Evolutionary conservation across 495 filamentous ascomycete species (phyloP), one percentile per base, ranked within the genome.

Genomic region (Penicillium desertorum): DNA sequence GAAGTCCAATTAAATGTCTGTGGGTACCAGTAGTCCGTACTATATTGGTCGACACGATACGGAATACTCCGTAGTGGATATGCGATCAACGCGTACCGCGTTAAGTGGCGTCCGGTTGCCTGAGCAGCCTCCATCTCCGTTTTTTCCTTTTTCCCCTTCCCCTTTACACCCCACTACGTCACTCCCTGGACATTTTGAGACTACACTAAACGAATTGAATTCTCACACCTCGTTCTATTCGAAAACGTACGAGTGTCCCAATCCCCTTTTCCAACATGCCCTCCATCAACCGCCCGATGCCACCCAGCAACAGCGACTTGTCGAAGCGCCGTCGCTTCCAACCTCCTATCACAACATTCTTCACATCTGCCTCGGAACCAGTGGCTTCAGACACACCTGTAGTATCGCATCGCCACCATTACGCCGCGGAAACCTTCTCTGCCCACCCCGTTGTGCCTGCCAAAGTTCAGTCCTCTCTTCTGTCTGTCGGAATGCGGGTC

Each of bases 401-500:
- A 44, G 53, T 73, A 5, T 76, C 76, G 11, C 66, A 79, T 60
- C 64, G 71, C 46, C 71, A 77, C 62, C 53, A 55, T 36, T 79
- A 78, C 54, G 65, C 73, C 51, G 68, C 74, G 12, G 61, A 75
- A 8, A 79, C 76, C 19, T 73, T 71, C 49, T 71, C 71, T 44
- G 68, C 72, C 37, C 71, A 61, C 6, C 83, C 81, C 27, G 62
- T 73, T 22, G 78, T 91, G 19, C 83, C 90, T 9, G 67, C 73
- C 9, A 76, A 75, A 20, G 79, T 96, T 22, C 90, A 94, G 69
- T 77, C 90, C 16, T 87, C 86, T 16, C 85, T 97, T 14, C 77
- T 96, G 4, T 87, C 80, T 57, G 92, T 98, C 51, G 93, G 93
- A 61, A 95, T 96, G 90, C 85, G 92, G 34, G 82, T 98, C 50